Percentiles rank a stretch among this genome's conserved stretches.
Evolutionary conservation across 352 stramenopile species (phyloP).

Genomic region (Discostella stelligera): DNA sequence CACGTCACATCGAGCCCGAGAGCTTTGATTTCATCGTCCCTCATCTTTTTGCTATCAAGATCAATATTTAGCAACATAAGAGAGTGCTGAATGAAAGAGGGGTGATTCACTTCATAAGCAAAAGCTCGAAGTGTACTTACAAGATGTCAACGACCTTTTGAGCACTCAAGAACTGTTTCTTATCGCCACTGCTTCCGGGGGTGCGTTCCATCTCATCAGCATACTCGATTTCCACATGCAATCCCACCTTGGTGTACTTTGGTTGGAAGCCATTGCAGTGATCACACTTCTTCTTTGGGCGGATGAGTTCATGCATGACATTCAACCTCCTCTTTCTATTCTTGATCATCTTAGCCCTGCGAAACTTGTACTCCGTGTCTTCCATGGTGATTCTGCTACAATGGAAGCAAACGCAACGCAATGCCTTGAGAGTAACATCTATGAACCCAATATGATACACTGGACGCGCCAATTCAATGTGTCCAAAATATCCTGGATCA

Average conservation of each 20-base stretch:
- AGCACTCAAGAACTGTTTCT: constrained; percentile 95
- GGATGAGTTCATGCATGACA: constrained; percentile 93
- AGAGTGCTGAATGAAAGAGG: constrained; percentile 83
- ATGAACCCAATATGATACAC: constrained; percentile 99
- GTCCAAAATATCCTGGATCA: constrained; percentile 98
- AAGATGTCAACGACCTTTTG: constrained; percentile 92
- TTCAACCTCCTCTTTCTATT: constrained; percentile 86
- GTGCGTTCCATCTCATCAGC: constrained; percentile 92
- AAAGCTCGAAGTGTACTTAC: constrained; percentile 35
- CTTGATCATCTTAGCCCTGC: constrained; percentile 64
- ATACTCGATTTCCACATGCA: constrained; percentile 94
- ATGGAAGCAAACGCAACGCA: constrained; percentile 94
- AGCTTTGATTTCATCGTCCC: constrained; percentile 92
- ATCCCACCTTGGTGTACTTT: constrained; percentile 94
- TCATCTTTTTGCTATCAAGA: constrained; percentile 89
- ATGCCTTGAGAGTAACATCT: constrained; percentile 91
- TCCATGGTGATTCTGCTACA: constrained; percentile 94
- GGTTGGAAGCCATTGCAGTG: constrained; percentile 86
- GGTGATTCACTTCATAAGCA: constrained; percentile 47
- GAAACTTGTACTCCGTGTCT: constrained; percentile 84
- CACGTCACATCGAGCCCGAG: constrained; percentile 94
- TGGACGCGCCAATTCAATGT: constrained; percentile 95
- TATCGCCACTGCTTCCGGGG: constrained; percentile 90
- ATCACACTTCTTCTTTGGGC: constrained; percentile 82
- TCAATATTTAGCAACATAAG: constrained; percentile 8